Base-by-base conservation (phyloP, 225 moss, liverwort and hornwort genomes). In the Climacium dendroides region DNA sequence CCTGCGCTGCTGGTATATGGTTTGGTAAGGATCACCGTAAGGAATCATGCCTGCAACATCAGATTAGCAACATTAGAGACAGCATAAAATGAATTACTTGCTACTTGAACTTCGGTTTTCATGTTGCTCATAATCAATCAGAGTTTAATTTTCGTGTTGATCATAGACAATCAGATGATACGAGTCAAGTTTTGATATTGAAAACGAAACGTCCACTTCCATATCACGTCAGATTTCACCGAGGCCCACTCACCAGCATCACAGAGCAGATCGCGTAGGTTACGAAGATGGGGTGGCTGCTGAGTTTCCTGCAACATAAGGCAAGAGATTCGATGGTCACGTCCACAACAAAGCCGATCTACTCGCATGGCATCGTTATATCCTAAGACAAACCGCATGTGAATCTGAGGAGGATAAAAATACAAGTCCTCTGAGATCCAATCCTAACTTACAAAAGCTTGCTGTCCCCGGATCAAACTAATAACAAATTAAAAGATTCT, bases 1-100 rank as follows among this genome's bases (percentile, higher is more conserved):
- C 63, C 99, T 92, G 78, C 97, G 94, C 86, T 99, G 99, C 93
- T 99, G 99, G 86, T 96, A 99, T 77, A 95, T 86, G 55, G 93
- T 95, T 89, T 99, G 99, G 85, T 99, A 99, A 75, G 99, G 99
- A 70, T 99, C 99, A 35, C 92, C 84, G 69, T 99, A 99, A 79
- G 99, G 99, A 92, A 99, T 97, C 99, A 96, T 94, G 82, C 92
- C 98, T 99, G 94, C 61, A 81, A 48, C n/a, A 85, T 30, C 70
- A 89, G 25, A 88, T 54, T 74, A 50, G 39, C 62, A 83, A 35
- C 61, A 72, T 83, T 50, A 87, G 61, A 74, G 82, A 45, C 19
- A 41, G 64, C 67, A 77, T 32, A 55, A 87, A 58, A 9, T 57
- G 28, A 78, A 87, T 14, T 11, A 62, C n/a, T 64, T 58, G 61